Evolutionary conservation across 441 rosid genomes (phyloP).

Genomic region (Flueggea neowawraea): DNA sequence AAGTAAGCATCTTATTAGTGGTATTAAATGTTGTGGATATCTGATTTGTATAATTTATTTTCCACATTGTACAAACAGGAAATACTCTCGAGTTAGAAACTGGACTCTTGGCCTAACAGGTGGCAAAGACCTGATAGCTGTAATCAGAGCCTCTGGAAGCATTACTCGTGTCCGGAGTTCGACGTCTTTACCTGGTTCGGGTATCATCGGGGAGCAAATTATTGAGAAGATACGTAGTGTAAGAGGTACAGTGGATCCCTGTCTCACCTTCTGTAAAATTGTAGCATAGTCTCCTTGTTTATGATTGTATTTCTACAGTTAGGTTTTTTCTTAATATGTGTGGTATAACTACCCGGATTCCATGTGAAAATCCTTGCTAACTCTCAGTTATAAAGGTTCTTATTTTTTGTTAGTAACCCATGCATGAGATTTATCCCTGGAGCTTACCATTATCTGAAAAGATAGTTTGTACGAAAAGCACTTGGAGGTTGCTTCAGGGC

Average conservation of each 20-base stretch:
- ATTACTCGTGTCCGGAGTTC: conserved; percentile 86
- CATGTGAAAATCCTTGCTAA: neutral
- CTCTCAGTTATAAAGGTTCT: neutral
- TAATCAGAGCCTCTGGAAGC: conserved; percentile 92
- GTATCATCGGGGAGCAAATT: conserved; percentile 77
- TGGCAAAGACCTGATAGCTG: conserved; percentile 76
- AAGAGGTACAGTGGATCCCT: conserved; percentile 52
- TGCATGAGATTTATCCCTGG: too few relatives aligned
- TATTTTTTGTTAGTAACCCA: neutral
- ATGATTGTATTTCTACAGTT: neutral
- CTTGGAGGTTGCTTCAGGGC: too few relatives aligned
- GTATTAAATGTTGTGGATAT: neutral
- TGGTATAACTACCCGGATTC: neutral
- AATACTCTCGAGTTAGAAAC: conserved; percentile 73
- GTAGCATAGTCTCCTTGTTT: neutral
- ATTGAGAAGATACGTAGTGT: conserved; percentile 84
- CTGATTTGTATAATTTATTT: neutral
- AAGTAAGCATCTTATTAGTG: conserved; percentile 27
- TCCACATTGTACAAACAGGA: conserved; percentile 40
- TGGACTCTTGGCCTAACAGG: conserved; percentile 94
- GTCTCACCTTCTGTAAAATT: neutral
- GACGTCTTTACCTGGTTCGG: conserved; percentile 56
- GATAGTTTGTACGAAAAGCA: too few relatives aligned
- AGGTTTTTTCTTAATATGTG: neutral
- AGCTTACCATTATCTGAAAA: too few relatives aligned